Percentiles rank a stretch among this genome's conserved stretches.
phyloP scores from a whole-genome alignment of 768 basidiomycete genomes.

The Tulasnella sp. region DNA sequence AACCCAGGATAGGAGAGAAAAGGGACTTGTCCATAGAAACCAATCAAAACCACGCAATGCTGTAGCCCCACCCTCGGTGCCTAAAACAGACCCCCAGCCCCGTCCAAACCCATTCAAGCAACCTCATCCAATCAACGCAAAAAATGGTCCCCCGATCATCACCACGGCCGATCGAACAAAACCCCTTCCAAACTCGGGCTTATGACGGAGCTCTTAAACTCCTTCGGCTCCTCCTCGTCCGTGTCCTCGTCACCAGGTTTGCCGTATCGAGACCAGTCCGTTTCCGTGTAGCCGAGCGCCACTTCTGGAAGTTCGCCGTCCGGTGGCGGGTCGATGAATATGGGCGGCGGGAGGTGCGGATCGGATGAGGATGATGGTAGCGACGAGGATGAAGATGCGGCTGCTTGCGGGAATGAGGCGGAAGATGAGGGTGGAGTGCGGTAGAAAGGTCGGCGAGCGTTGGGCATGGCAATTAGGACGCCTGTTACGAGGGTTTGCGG shows the following conservation, averaged over 20 bases:
- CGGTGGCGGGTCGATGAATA: background rate
- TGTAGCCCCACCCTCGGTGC: no score
- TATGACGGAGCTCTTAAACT: background rate
- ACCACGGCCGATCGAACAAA: background rate
- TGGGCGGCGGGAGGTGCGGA: background rate
- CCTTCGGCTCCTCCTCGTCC: background rate
- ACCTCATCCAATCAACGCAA: background rate
- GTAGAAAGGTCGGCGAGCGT: background rate
- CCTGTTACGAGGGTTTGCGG: background rate
- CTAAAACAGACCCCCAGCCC: no score
- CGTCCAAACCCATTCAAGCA: no score
- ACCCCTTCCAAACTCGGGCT: background rate
- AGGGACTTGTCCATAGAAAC: background rate
- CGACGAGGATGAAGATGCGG: background rate
- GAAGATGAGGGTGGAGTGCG: background rate
- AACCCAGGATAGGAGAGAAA: background rate
- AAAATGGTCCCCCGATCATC: background rate
- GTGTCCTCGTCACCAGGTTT: background rate
- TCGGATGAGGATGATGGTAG: background rate
- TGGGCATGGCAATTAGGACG: background rate
- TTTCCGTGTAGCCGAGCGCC: background rate
- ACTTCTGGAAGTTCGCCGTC: background rate
- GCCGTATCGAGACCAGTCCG: slow-evolving; percentile 8
- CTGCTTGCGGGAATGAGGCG: background rate
- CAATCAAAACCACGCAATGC: background rate